Evolutionary conservation across 208 protist genomes (phyloP), one percentile per base, ranked within the genome.

Genomic region (Leptomonas seymouri): DNA sequence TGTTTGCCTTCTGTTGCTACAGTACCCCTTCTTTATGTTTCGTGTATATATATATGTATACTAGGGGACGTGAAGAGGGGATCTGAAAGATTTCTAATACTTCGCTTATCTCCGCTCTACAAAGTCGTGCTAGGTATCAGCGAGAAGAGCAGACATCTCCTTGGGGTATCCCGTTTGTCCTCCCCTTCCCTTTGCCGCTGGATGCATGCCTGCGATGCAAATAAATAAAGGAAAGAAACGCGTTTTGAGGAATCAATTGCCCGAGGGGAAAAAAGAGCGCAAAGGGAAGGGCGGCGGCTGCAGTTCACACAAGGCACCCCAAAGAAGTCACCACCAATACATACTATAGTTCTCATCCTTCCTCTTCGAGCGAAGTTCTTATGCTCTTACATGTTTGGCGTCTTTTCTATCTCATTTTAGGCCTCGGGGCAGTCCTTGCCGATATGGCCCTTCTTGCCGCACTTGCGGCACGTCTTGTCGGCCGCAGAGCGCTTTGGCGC

Each of bases 371-470:
- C 50, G 59, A 15, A 42, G 18, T 58, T 59, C 1, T 3, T 66
- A 54, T 46, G 27, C 30, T 61, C 50, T 67, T 67, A 45, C 30
- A 23, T 65, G 23, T 20, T 9, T 56, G 49, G 4, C 6, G 16
- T 30, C 27, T 3, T 55, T 45, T 57, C 36, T 51, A 0, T 49
- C 36, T 16, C 39, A 5, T 25, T 41, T 36, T 71, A 72, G 1
- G 68, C 70, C 77, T 90, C 82, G n/a, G 85, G 79, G 79, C 91
- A 96, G 51, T 90, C 84, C 53, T 75, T 58, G 62, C 73, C 76
- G 30, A 93, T 62, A 81, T 96, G 91, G 60, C 87, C 91, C 71
- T 81, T 89, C 81, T 91, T 80, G 45, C 85, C 77, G 64, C 91
- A 96, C 75, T 81, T 87, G 69, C 76, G 75, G 85, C 87, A 95